Evolutionary conservation across 176 grass and related monocot species (phyloP).

Genomic region (Juncus effusus): DNA sequence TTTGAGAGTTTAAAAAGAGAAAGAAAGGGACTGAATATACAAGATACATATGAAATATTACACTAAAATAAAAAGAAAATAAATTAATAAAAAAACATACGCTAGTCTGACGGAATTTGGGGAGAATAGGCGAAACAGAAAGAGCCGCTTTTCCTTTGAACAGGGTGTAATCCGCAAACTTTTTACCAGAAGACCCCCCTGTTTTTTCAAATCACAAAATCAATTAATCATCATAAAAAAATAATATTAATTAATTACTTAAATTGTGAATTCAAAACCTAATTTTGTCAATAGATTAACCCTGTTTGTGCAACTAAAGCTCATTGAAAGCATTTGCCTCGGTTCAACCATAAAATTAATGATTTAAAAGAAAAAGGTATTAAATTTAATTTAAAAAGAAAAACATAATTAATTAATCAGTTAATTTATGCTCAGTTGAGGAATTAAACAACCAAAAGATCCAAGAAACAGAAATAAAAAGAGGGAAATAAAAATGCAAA

Average conservation of each 20-base stretch:
- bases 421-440: neutral
- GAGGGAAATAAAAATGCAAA: neutral
- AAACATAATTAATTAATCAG: neutral
- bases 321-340: too few species aligned
- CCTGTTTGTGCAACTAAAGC: too few species aligned
- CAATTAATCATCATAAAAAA: neutral
- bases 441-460: neutral
- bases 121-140: slow-evolving; percentile 55
- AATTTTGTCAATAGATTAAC: neutral
- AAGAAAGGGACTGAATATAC: too few species aligned
- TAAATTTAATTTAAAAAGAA: too few species aligned
- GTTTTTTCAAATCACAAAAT: slow-evolving; percentile 21
- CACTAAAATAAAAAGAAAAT: slow-evolving; percentile 5
- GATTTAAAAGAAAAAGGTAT: too few species aligned
- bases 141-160: slow-evolving; percentile 96
- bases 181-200: slow-evolving; percentile 40
- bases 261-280: slow-evolving; percentile 4
- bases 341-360: too few species aligned
- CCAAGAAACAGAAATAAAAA: slow-evolving; percentile 14
- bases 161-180: slow-evolving; percentile 53
- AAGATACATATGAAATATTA: too few species aligned
- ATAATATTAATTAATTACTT: slow-evolving; percentile 2
- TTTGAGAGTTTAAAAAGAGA: too few species aligned
- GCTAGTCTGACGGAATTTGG: slow-evolving; percentile 53
- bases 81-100: slow-evolving; percentile 40